phyloP scores from a whole-genome alignment of 345 rosid genomes.

The Lumnitzera littorea region DNA sequence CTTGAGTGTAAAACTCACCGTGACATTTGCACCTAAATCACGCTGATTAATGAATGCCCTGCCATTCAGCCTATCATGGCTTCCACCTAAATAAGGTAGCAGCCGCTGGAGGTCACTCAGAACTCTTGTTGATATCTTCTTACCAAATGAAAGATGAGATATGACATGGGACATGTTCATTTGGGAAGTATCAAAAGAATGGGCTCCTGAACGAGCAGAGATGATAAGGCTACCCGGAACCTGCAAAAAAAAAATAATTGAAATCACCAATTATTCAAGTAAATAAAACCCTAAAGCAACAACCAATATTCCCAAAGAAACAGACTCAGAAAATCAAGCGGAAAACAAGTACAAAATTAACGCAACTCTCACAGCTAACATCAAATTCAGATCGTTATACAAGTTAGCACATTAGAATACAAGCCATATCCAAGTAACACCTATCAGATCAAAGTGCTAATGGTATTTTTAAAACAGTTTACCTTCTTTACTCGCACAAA shows the following conservation, averaged over 20 bases:
- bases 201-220: conserved; percentile 86
- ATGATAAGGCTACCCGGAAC: conserved; percentile 92
- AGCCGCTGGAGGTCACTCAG: conserved; percentile 57
- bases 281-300: no score
- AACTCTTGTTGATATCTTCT: conserved; percentile 46
- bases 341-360: neutral
- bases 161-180: conserved; percentile 97
- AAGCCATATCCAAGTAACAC: no score
- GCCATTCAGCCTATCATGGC: conserved; percentile 77
- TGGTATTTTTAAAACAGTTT: neutral
- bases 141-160: conserved; percentile 83
- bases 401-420: no score
- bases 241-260: conserved; percentile 27
- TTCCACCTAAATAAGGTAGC: conserved; percentile 75
- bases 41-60: conserved; percentile 71
- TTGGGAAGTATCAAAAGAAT: conserved; percentile 83
- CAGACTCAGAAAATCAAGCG: neutral
- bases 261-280: neutral
- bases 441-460: no score
- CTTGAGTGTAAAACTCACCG: conserved; percentile 48
- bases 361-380: no score
- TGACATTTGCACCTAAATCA: conserved; percentile 80
- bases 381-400: no score
- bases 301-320: no score
- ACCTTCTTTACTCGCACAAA: conserved; percentile 96